phyloP scores from a whole-genome alignment of 2,329 filamentous ascomycete species.

The Colletotrichum spaethianum region DNA sequence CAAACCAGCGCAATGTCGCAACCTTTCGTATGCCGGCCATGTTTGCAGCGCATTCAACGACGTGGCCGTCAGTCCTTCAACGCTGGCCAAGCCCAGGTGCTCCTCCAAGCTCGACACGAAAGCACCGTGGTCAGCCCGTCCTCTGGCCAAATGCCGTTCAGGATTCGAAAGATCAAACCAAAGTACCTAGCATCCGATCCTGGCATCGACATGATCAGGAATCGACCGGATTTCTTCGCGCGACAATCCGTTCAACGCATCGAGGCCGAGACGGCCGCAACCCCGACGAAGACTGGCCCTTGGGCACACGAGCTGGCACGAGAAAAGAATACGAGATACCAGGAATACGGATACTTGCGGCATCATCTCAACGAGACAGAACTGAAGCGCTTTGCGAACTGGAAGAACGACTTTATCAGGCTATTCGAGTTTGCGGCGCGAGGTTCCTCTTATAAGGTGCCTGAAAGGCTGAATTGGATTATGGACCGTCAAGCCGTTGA shows the following conservation, averaged over 20 bases:
- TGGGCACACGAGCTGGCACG: neutral
- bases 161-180: neutral
- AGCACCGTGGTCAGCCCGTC: neutral
- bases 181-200: neutral
- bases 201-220: neutral
- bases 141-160: neutral
- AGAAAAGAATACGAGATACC: conserved; percentile 41
- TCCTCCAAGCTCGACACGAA: neutral
- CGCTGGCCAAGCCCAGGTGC: neutral
- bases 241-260: neutral
- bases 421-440: neutral
- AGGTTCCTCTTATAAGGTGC: neutral
- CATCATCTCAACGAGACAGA: conserved; percentile 28
- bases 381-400: conserved; percentile 30
- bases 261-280: neutral
- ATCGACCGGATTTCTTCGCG: neutral
- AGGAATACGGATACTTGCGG: conserved; percentile 39
- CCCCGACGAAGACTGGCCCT: neutral
- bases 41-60: conserved; percentile 25
- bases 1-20: conserved; percentile 6
- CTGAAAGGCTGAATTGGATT: conserved; percentile 45
- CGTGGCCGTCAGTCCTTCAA: conserved; percentile 2
- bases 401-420: conserved; percentile 37
- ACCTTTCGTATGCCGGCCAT: conserved; percentile 13
- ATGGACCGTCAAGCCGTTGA: conserved; percentile 48